Conservation (phyloP, 306 rosid genomes). For the Rosa persica region DNA sequence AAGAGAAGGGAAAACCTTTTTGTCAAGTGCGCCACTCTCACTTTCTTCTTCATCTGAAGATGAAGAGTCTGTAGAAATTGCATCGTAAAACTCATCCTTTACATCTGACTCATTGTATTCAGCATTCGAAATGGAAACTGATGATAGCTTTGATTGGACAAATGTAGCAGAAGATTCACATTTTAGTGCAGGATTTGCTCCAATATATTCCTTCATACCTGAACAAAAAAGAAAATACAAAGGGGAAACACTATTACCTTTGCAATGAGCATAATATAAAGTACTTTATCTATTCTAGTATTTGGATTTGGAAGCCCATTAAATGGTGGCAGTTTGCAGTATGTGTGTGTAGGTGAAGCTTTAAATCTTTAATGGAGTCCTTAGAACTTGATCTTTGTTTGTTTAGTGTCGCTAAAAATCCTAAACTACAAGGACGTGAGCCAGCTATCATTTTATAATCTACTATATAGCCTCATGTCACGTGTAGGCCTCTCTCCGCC, state of each 20-base stretch:
- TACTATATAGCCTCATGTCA: neutral
- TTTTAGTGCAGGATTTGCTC: constrained; percentile 67
- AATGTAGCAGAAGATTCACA: constrained; percentile 40
- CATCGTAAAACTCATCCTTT: constrained; percentile 90
- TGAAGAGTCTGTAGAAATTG: constrained; percentile 68
- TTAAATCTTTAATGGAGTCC: neutral
- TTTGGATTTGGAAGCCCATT: neutral
- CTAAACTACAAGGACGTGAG: neutral
- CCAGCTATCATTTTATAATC: neutral
- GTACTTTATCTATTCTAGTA: neutral
- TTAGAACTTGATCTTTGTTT: neutral
- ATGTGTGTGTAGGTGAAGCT: neutral
- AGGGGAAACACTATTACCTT: constrained; percentile 14
- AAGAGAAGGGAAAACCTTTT: constrained; percentile 32
- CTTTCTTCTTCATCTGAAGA: constrained; percentile 36
- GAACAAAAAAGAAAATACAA: constrained; percentile 28
- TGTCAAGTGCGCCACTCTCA: constrained; percentile 22
- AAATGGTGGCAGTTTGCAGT: neutral
- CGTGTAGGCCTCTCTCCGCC: neutral
- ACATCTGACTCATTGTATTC: constrained; percentile 51
- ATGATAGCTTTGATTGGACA: constrained; percentile 49
- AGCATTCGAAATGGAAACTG: constrained; percentile 37
- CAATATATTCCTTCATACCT: constrained; percentile 91
- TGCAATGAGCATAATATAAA: neutral
- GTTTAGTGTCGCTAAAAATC: neutral